Evolutionary conservation across 2,329 filamentous ascomycete species (phyloP).

Genomic region (Penicillium glabrum): DNA sequence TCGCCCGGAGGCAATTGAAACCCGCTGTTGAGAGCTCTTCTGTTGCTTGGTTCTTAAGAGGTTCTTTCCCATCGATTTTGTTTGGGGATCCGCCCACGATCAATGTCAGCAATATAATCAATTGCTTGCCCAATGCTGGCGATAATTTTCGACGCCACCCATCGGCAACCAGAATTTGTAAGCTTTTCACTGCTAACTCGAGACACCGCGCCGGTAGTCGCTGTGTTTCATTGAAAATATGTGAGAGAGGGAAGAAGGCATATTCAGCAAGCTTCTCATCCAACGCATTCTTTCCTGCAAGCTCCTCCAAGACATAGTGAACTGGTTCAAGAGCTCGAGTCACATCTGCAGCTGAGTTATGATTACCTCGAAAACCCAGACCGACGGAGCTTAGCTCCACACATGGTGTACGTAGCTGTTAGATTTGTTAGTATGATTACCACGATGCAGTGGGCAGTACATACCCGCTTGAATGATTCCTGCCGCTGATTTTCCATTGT

Average conservation of each 20-base stretch:
- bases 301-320: constrained; percentile 35
- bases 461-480: constrained; percentile 44
- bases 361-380: constrained; percentile 50
- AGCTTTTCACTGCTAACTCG: constrained; percentile 74
- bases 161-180: constrained; percentile 69
- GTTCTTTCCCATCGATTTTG: constrained; percentile 36
- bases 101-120: constrained; percentile 81
- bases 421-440: constrained; percentile 19
- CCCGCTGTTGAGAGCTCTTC: constrained; percentile 76
- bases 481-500: constrained; percentile 41
- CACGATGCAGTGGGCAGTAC: not conserved
- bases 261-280: constrained; percentile 90
- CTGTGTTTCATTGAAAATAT: constrained; percentile 76
- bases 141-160: constrained; percentile 77
- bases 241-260: constrained; percentile 87
- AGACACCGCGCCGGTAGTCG: constrained; percentile 66
- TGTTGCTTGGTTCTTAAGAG: constrained; percentile 38
- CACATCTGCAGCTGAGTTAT: constrained; percentile 48
- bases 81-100: constrained; percentile 72
- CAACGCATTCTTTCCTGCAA: constrained; percentile 49
- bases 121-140: constrained; percentile 73
- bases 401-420: constrained; percentile 58
- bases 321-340: constrained; percentile 49
- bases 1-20: constrained; percentile 66
- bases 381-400: constrained; percentile 58